phyloP scores from a whole-genome alignment of 1,284 basidiomycete genomes.

The Testicularia cyperi region DNA sequence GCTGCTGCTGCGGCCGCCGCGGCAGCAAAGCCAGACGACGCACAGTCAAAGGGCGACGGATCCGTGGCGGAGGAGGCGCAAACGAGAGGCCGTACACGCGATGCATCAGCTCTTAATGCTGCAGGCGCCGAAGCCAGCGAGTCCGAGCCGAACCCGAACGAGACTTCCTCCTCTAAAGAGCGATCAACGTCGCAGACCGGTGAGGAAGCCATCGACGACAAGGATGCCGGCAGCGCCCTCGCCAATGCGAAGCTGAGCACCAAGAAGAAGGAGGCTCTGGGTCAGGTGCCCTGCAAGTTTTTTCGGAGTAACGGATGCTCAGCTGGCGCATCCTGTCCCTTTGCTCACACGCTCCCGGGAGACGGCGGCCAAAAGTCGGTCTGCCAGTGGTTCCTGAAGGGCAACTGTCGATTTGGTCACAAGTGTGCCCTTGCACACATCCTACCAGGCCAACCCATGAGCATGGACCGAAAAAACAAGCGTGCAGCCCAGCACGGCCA shows the following conservation, averaged over 20 bases:
- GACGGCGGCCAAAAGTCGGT: conserved; percentile 70
- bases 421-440: conserved; percentile 84
- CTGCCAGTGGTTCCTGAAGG: conserved; percentile 83
- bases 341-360: conserved; percentile 72
- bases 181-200: conserved; percentile 13
- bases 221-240: conserved; percentile 48
- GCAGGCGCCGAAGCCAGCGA: too few relatives aligned
- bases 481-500: conserved; percentile 76
- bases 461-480: conserved; percentile 97
- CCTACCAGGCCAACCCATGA: conserved; percentile 79
- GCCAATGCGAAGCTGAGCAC: conserved; percentile 55
- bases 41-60: background rate
- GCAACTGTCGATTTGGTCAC: conserved; percentile 97
- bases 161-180: conserved; percentile 4
- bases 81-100: conserved; percentile 12
- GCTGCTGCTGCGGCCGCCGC: conserved; percentile 10
- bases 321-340: conserved; percentile 90
- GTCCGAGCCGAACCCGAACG: too few relatives aligned
- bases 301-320: conserved; percentile 75
- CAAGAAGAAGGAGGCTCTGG: conserved; percentile 71
- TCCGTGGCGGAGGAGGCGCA: conserved; percentile 5
- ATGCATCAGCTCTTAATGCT: conserved; percentile 10
- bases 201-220: conserved; percentile 33
- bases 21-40: background rate
- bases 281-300: conserved; percentile 98